These are phyloP conservation scores for Neurospora sp. DNA, from an alignment of 495 filamentous ascomycete species.

Conservation along the genomic window DNA sequence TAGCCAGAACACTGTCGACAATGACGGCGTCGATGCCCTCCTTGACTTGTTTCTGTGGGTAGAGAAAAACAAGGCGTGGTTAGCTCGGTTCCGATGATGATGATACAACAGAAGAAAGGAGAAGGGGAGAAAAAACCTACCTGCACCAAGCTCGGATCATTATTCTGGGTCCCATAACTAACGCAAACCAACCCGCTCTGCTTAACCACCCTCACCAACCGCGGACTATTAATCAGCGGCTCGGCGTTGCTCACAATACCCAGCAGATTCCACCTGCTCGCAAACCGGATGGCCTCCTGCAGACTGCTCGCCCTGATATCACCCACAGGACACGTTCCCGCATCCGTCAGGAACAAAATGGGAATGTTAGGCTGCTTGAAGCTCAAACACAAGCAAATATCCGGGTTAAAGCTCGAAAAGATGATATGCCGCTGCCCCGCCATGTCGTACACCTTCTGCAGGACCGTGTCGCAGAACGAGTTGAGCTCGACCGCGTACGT, in stretches of 20 bases:
- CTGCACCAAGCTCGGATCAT: conserved; percentile 73
- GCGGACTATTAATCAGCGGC: conserved; percentile 75
- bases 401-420: conserved; percentile 94
- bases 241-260: conserved; percentile 80
- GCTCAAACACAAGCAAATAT: conserved; percentile 83
- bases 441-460: conserved; percentile 68
- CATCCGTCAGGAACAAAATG: conserved; percentile 88
- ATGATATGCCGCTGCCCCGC: conserved; percentile 72
- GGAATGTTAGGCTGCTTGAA: conserved; percentile 96
- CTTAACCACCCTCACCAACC: conserved; percentile 94
- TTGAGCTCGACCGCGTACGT: conserved; percentile 95
- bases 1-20: conserved; percentile 82
- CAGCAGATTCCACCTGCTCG: conserved; percentile 84
- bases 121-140: conserved; percentile 37
- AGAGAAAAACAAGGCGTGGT: too few relatives aligned
- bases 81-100: too few relatives aligned
- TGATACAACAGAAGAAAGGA: background rate
- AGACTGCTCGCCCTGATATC: conserved; percentile 88
- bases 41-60: conserved; percentile 66
- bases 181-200: conserved; percentile 90
- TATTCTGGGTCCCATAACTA: conserved; percentile 86
- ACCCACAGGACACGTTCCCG: conserved; percentile 61
- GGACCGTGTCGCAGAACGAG: conserved; percentile 88
- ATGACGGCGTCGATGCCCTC: conserved; percentile 97
- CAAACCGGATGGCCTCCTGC: conserved; percentile 92